Percentiles rank a stretch among this genome's conserved stretches.
These are phyloP conservation scores for Exophiala lecanii-corni DNA, from an alignment of 2,329 filamentous ascomycete species.

Conservation along the genomic window DNA sequence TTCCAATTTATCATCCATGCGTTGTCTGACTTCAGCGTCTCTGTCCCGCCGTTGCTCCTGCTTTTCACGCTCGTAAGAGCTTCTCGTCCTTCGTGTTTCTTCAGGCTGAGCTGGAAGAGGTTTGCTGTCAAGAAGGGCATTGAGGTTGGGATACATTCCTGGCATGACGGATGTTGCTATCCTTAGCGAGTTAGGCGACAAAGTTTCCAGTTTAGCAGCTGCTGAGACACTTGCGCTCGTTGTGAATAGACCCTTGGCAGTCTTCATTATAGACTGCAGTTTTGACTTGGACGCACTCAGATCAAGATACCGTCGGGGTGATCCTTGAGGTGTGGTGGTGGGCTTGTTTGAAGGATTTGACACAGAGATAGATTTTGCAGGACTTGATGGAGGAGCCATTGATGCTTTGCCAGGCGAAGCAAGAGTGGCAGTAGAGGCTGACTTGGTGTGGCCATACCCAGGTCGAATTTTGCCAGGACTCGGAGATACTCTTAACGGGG, in stretches of 20 bases:
- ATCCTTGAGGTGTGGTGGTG: slow-evolving; percentile 55
- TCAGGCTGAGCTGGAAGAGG: slow-evolving; percentile 31
- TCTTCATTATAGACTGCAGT: slow-evolving; percentile 83
- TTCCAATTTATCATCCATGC: slow-evolving; percentile 36
- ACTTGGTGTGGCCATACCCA: slow-evolving; percentile 54
- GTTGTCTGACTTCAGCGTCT: slow-evolving; percentile 26
- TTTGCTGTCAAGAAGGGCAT: slow-evolving; percentile 21
- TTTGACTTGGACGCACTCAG: slow-evolving; percentile 90
- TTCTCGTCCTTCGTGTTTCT: slow-evolving; percentile 49
- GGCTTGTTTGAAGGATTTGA: slow-evolving; percentile 57
- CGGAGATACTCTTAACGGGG: slow-evolving; percentile 17
- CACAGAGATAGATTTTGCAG: slow-evolving; percentile 57
- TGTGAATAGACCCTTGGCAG: slow-evolving; percentile 78
- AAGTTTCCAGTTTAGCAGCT: slow-evolving; percentile 54
- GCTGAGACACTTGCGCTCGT: slow-evolving; percentile 62
- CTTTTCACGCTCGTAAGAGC: slow-evolving; percentile 54
- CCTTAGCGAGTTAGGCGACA: slow-evolving; percentile 39
- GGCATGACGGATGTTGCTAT: slow-evolving; percentile 28
- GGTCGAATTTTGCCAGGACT: slow-evolving; percentile 21
- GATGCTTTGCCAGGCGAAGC: slow-evolving; percentile 46
- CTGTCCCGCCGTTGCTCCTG: slow-evolving; percentile 32
- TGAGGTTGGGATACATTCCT: slow-evolving; percentile 28
- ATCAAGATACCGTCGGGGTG: slow-evolving; percentile 57
- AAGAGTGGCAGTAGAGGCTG: slow-evolving; percentile 58
- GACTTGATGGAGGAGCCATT: slow-evolving; percentile 30